Percentiles rank a stretch among this genome's conserved stretches.
Evolutionary conservation across 345 rosid species (phyloP).

Genomic region (Conringia planisiliqua): DNA sequence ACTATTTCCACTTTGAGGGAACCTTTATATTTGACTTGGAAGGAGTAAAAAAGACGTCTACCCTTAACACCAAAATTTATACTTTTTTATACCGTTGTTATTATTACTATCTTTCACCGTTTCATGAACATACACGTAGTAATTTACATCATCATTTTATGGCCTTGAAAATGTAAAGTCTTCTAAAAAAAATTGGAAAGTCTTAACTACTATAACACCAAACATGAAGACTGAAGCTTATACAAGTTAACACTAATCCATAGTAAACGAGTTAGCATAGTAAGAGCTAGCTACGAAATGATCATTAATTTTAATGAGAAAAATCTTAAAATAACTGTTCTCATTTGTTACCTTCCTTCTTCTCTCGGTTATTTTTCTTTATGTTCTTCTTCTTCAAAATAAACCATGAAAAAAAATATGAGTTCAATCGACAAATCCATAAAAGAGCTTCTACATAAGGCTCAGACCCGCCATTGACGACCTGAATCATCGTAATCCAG

Average conservation of each 20-base stretch:
- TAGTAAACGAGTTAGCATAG: background rate
- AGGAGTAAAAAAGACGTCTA: constrained; percentile 15
- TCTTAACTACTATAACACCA: background rate
- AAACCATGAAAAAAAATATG: too few relatives aligned
- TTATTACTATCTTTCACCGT: background rate
- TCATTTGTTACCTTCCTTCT: too few relatives aligned
- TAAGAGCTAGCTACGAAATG: background rate
- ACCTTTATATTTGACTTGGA: constrained; percentile 24
- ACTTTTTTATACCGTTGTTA: background rate
- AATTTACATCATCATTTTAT: background rate
- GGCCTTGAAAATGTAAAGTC: background rate
- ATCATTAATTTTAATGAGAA: too few relatives aligned
- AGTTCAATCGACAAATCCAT: too few relatives aligned
- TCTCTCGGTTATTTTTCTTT: too few relatives aligned
- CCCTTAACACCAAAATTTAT: background rate
- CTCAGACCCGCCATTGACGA: too few relatives aligned
- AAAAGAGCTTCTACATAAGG: too few relatives aligned
- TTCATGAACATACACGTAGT: background rate
- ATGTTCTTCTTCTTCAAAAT: too few relatives aligned
- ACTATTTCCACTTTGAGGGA: constrained; percentile 4
- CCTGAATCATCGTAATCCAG: too few relatives aligned
- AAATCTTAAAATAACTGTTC: too few relatives aligned
- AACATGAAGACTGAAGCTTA: background rate
- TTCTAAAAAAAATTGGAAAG: too few relatives aligned
- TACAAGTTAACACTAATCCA: background rate